Evolutionary conservation across 2,329 filamentous ascomycete genomes (phyloP), one percentile per base, ranked within the genome.

Genomic region (Emergomyces orientalis): DNA sequence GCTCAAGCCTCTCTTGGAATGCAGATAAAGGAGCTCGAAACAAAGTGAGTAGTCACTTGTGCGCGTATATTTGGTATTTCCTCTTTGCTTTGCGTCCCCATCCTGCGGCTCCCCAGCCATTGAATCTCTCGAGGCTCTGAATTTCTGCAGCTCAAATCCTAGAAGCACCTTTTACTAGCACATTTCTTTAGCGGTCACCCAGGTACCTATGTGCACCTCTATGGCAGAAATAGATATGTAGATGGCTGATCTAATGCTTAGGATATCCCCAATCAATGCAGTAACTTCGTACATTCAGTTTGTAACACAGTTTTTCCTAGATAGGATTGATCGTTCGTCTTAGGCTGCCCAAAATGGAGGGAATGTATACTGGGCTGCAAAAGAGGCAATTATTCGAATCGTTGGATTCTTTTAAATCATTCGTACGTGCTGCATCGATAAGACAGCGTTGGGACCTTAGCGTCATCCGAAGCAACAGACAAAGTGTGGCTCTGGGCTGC

Each of bases 381-480:
- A 71, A 72, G 69, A 71, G 72, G 70, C 75, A 76, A 63, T 70
- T 70, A 47, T 76, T 76, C 63, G 65, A 66, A 37, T 76, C 74
- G 34, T 64, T 76, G 64, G 74, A 76, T 59, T 74, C 75, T 3
- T 76, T 76, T 66, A 76, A 76, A 63, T 68, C 69, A 47, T 69
- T 72, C 60, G 72, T 76, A 62, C 73, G 74, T 60, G 75, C 69
- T 64, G 75, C 75, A 63, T 76, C 75, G n/a, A 74, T 76, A 41
- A 69, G 73, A 25, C 74, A 76, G 52, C 73, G 76, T 62, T 76
- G 75, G 75, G 74, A 76, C 62, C 71, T 76, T 47, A 72, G 74
- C 39, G 74, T 76, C 45, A 70, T 72, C 58, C 71, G 74, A 56
- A 76, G 74, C 67, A 76, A 76, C 63, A 75, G 74, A 64, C 76